Conservation (phyloP, 148 eudicot species). For the Diospyros lotus region DNA sequence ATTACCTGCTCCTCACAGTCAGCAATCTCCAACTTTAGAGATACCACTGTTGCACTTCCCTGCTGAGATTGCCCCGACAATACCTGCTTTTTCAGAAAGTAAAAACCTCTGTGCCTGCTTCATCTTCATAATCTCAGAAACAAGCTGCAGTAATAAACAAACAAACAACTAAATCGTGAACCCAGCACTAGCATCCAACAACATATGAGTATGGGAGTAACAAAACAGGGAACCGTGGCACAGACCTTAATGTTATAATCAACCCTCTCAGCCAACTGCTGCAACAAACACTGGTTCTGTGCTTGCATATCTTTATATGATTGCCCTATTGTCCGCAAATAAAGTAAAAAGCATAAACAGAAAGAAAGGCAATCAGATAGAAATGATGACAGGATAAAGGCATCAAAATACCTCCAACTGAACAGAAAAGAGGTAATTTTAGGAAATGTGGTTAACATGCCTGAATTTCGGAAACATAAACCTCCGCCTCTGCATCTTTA, state of each 20-base stretch:
- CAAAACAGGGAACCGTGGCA: neutral
- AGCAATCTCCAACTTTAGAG: conserved; percentile 49
- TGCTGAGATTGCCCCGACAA: conserved; percentile 55
- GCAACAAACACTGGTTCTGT: conserved; percentile 77
- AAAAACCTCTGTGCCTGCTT: conserved; percentile 68
- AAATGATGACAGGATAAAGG: conserved; percentile 1
- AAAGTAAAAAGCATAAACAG: conserved; percentile 3
- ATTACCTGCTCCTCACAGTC: conserved; percentile 73
- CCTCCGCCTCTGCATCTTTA: conserved; percentile 80
- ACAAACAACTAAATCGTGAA: neutral
- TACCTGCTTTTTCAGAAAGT: conserved; percentile 59
- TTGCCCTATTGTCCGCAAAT: conserved; percentile 86
- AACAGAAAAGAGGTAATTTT: neutral
- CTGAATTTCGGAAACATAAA: conserved; percentile 93
- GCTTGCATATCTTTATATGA: conserved; percentile 99
- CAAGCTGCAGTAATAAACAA: conserved; percentile 51
- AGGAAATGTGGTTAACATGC: conserved; percentile 20
- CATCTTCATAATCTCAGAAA: conserved; percentile 90
- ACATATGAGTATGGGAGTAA: neutral
- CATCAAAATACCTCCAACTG: neutral
- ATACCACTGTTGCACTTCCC: conserved; percentile 44
- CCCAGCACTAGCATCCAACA: conserved; percentile 4
- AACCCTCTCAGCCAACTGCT: conserved; percentile 86
- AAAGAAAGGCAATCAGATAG: neutral
- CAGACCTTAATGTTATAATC: conserved; percentile 92